Base-by-base conservation (phyloP, 2,329 filamentous ascomycete species). In the Penicillium sp. region DNA sequence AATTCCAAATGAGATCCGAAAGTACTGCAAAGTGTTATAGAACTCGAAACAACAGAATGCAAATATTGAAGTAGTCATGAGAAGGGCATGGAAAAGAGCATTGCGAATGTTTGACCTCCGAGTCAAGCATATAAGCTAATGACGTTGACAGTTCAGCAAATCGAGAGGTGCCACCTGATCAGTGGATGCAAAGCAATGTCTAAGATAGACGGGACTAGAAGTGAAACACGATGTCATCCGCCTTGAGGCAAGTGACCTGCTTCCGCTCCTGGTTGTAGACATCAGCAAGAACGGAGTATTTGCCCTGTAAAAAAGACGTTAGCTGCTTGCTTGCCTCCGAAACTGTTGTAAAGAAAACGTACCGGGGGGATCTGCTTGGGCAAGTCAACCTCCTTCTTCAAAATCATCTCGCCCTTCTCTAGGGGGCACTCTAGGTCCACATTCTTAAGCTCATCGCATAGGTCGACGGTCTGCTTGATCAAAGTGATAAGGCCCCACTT, bases 401-500 rank as follows among this genome's bases (percentile, higher is more conserved):
- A 78, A 36, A 78, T 78, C 69, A 91, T 80, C 22, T 85, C 77
- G 57, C 92, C 93, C 77, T 90, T 84, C 76, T 96, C 80, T 56
- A 99, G 82, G 46, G 94, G 94, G 76, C 94, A 99, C 67, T 90
- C 78, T 55, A 97, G 80, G 67, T 97, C 91, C 42, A 97, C 90
- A 64, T 97, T 91, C 72, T 84, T 80, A 62, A 96, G 84, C 73
- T 96, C 88, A 58, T 97, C 89, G 80, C 94, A 99, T 36, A 97
- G 84, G 70, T 96, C 88, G 67, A 88, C 86, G 63, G 82, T 84
- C 62, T 89, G 89, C 74, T 84, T 90, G 75, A 99, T 85, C 61
- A 99, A 84, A 53, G 86, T 89, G 74, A 99, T 97, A 63, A 96
- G 81, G 58, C 93, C 93, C 75, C 96, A 97, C 78, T 96, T 97